Percentiles rank a stretch among this genome's conserved stretches.
These are phyloP conservation scores for Pichia cactophila DNA, from an alignment of 1,139 yeast genomes.

Conservation along the genomic window DNA sequence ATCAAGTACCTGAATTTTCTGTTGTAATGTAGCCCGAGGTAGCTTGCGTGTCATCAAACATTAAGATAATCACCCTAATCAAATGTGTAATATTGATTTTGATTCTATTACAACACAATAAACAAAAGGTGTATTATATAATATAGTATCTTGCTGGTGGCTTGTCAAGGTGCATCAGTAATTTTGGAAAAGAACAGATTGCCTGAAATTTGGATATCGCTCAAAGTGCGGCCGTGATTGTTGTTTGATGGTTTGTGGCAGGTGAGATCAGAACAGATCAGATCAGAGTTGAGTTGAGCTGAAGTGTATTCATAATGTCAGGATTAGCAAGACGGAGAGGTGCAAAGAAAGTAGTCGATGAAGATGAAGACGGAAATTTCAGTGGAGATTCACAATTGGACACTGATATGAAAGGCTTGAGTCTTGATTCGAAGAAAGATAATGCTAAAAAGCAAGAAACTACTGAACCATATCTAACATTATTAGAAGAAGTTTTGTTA, in stretches of 20 bases:
- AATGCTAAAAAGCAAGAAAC: slow-evolving; percentile 14
- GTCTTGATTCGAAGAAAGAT: slow-evolving; percentile 6
- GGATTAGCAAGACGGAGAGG: slow-evolving; percentile 35
- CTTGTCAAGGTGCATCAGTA: neutral
- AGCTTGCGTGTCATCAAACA: slow-evolving; percentile 6
- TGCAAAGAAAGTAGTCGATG: slow-evolving; percentile 10
- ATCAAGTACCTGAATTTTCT: slow-evolving; percentile 28
- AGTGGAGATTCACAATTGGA: slow-evolving; percentile 2
- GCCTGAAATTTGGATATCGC: neutral
- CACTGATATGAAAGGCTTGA: slow-evolving; percentile 6
- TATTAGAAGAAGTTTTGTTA: slow-evolving; percentile 92
- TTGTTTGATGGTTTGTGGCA: neutral
- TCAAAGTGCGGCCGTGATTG: neutral
- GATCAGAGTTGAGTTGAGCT: neutral
- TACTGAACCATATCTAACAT: slow-evolving; percentile 62
- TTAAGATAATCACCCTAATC: neutral
- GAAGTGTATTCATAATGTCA: slow-evolving; percentile 13
- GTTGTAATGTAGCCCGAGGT: slow-evolving; percentile 27
- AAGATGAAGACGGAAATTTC: slow-evolving; percentile 1
- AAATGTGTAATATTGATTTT: too few relatives aligned
- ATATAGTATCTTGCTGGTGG: neutral
- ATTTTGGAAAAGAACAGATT: neutral
- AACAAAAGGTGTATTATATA: too few relatives aligned
- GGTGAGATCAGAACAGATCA: too few relatives aligned
- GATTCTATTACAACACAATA: too few relatives aligned